These are phyloP conservation scores for Elaeis guineensis DNA, from an alignment of 176 grass and related monocot species.

Conservation along the genomic window DNA sequence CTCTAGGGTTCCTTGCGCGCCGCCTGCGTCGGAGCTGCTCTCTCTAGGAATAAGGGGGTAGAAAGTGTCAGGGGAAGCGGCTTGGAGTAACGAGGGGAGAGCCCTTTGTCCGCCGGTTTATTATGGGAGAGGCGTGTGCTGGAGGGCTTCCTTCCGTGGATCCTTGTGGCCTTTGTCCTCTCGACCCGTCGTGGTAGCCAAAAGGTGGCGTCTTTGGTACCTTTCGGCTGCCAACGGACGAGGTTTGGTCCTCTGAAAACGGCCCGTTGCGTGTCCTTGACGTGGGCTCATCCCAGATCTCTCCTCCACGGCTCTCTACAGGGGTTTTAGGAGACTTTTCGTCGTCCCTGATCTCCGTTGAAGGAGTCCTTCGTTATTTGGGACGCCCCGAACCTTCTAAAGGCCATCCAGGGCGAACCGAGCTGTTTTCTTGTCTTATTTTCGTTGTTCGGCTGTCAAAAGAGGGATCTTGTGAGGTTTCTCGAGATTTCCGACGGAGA, in stretches of 20 bases:
- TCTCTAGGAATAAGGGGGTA: background rate
- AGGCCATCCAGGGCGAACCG: conserved; percentile 14
- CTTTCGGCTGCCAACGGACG: too few species aligned
- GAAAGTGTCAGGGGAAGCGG: background rate
- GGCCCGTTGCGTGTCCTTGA: too few species aligned
- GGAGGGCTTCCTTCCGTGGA: background rate
- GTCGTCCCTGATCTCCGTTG: background rate
- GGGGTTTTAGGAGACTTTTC: conserved; percentile 1
- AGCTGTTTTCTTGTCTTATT: conserved; percentile 24
- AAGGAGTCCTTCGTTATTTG: background rate
- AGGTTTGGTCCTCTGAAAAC: too few species aligned
- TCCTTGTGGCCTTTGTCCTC: conserved; percentile 2
- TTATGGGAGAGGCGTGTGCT: conserved; percentile 9
- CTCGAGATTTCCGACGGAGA: conserved; percentile 19
- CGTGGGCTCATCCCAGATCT: too few species aligned
- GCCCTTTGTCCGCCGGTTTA: conserved; percentile 14
- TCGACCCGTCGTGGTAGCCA: conserved; percentile 2
- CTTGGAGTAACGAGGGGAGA: background rate
- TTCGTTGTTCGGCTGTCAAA: conserved; percentile 27
- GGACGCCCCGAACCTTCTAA: background rate
- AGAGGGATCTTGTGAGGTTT: conserved; percentile 36
- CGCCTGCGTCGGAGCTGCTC: background rate
- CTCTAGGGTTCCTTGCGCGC: too few species aligned
- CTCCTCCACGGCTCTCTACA: too few species aligned
- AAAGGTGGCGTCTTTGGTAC: too few species aligned